Conservation (phyloP, 768 basidiomycete genomes). For the Suillus occidentalis region DNA sequence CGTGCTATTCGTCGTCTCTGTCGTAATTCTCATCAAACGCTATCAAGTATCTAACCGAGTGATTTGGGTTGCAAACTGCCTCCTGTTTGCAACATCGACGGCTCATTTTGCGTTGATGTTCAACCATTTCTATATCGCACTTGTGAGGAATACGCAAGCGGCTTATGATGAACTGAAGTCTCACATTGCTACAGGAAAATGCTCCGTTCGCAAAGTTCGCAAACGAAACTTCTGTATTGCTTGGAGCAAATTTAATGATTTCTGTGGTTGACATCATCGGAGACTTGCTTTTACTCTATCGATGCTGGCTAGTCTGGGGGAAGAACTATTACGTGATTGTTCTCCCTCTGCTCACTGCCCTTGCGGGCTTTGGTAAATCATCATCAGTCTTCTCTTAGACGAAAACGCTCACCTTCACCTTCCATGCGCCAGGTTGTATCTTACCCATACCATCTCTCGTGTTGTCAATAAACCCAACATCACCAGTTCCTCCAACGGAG, state of each 20-base stretch:
- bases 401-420: not conserved
- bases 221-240: conserved; percentile 20
- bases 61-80: conserved; percentile 14
- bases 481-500: conserved; percentile 20
- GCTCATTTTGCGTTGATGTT: conserved; percentile 23
- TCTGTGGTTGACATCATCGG: conserved; percentile 26
- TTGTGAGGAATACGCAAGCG: conserved; percentile 18
- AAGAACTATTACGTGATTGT: conserved; percentile 27
- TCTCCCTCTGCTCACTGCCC: conserved; percentile 27
- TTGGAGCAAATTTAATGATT: conserved; percentile 27
- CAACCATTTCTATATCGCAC: conserved; percentile 17
- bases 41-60: conserved; percentile 1
- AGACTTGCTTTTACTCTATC: conserved; percentile 30
- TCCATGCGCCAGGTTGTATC: not conserved
- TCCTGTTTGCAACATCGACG: conserved; percentile 20
- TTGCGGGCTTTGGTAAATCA: conserved; percentile 28
- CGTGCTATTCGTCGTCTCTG: conserved; percentile 18
- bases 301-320: conserved; percentile 35
- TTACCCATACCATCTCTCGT: not conserved
- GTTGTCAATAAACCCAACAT: not conserved
- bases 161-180: not conserved
- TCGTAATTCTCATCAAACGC: conserved; percentile 15
- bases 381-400: not conserved
- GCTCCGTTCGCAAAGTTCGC: conserved; percentile 18
- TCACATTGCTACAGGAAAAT: conserved; percentile 8